A percentile compares a stretch with the other conserved stretches of the same genome.
Conservation (phyloP, 257 asterid species). For the Anisodus tanguticus region DNA sequence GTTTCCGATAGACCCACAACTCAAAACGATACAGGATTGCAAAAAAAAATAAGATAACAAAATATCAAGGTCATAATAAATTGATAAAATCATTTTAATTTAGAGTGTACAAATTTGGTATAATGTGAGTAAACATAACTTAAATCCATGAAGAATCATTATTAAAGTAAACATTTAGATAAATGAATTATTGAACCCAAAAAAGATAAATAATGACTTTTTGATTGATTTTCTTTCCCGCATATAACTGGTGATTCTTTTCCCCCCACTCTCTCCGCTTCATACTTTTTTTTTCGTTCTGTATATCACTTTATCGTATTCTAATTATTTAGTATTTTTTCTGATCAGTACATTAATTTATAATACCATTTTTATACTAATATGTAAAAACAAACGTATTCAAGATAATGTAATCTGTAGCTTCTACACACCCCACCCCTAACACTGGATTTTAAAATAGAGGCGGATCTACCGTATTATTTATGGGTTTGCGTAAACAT, state of each 20-base stretch:
- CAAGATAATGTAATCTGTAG: constrained; percentile 16
- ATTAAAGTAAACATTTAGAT: neutral
- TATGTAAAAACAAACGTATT: constrained; percentile 35
- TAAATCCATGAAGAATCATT: too few relatives aligned
- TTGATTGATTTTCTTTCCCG: constrained; percentile 66
- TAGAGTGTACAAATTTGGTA: too few relatives aligned
- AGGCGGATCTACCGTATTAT: neutral
- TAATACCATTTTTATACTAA: constrained; percentile 34
- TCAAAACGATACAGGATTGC: too few relatives aligned
- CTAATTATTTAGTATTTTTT: neutral
- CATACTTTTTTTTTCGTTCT: neutral
- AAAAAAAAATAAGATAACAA: too few relatives aligned
- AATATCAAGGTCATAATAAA: too few relatives aligned
- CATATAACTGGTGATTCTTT: constrained; percentile 59
- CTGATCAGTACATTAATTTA: constrained; percentile 29
- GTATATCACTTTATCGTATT: neutral
- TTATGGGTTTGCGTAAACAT: neutral
- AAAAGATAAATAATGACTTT: constrained; percentile 55
- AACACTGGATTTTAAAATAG: neutral
- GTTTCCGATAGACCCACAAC: too few relatives aligned
- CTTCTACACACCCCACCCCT: neutral
- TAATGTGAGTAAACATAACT: too few relatives aligned
- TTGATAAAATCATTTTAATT: too few relatives aligned
- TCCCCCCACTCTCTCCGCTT: constrained; percentile 82
- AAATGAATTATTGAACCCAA: neutral